Conservation (phyloP, 805 yeast genomes). For the Sugiyamaella americana region DNA sequence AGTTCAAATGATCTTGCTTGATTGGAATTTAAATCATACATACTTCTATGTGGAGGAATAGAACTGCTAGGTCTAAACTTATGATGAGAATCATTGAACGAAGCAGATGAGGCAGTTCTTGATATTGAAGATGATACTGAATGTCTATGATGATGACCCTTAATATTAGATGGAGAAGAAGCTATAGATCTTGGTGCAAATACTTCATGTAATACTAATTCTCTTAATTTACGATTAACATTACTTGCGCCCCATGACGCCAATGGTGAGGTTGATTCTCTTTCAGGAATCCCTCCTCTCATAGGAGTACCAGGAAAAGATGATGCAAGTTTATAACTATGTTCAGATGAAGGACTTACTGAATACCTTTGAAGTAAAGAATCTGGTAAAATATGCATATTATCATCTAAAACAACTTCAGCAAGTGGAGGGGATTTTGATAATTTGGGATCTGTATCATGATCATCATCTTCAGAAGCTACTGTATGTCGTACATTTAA, state of each 20-base stretch:
- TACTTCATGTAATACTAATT: constrained; percentile 64
- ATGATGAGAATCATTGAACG: background rate
- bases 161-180: background rate
- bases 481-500: constrained; percentile 75
- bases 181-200: constrained; percentile 43
- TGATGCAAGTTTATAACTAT: constrained; percentile 3
- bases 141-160: background rate
- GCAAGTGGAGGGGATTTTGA: constrained; percentile 37
- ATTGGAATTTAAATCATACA: background rate
- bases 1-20: background rate
- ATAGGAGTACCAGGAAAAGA: constrained; percentile 7
- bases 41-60: background rate
- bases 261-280: constrained; percentile 23
- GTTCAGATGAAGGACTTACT: constrained; percentile 35
- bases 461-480: constrained; percentile 28
- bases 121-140: constrained; percentile 1
- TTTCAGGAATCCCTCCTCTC: background rate
- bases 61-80: background rate
- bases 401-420: constrained; percentile 88
- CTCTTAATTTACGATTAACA: constrained; percentile 65
- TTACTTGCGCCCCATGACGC: constrained; percentile 52
- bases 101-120: constrained; percentile 1
- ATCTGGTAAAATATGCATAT: constrained; percentile 84
- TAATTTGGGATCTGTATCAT: constrained; percentile 17
- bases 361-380: constrained; percentile 64